Conservation (phyloP, 1,139 yeast genomes). For the Zygoascus sp. region DNA sequence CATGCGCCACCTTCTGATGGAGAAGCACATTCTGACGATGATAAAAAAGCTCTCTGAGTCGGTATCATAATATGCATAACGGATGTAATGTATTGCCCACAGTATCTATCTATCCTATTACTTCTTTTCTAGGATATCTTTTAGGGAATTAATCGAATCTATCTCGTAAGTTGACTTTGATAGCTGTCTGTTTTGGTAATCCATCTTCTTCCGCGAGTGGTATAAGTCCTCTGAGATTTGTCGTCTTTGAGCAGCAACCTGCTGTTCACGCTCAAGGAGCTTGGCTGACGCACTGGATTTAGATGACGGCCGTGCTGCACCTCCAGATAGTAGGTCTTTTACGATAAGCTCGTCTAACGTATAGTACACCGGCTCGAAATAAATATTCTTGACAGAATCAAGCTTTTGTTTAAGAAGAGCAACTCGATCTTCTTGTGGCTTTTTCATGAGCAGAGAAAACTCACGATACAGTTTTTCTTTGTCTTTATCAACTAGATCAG, state of each 20-base stretch:
- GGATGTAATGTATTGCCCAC: too few relatives aligned
- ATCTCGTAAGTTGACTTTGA: slow-evolving; percentile 2
- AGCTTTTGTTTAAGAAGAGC: slow-evolving; percentile 9
- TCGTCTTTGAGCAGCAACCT: not conserved
- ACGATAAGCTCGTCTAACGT: slow-evolving; percentile 6
- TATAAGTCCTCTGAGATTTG: not conserved
- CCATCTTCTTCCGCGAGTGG: slow-evolving; percentile 5
- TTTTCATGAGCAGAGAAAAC: slow-evolving; percentile 23
- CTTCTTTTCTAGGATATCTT: not conserved
- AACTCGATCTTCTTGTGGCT: slow-evolving; percentile 14
- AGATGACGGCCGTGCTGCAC: not conserved
- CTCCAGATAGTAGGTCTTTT: not conserved
- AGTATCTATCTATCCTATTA: not conserved
- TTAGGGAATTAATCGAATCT: not conserved
- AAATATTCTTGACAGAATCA: slow-evolving; percentile 3
- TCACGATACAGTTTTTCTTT: slow-evolving; percentile 41
- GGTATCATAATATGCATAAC: too few relatives aligned
- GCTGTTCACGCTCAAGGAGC: slow-evolving; percentile 2
- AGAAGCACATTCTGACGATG: not conserved
- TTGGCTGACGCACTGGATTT: not conserved
- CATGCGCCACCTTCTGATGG: not conserved
- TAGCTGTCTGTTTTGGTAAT: not conserved
- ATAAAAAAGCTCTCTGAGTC: not conserved
- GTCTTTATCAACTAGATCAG: slow-evolving; percentile 36
- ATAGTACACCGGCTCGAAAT: slow-evolving; percentile 18